Base-by-base conservation (phyloP, 139 green algal species). In the Yamagishiella unicocca region DNA sequence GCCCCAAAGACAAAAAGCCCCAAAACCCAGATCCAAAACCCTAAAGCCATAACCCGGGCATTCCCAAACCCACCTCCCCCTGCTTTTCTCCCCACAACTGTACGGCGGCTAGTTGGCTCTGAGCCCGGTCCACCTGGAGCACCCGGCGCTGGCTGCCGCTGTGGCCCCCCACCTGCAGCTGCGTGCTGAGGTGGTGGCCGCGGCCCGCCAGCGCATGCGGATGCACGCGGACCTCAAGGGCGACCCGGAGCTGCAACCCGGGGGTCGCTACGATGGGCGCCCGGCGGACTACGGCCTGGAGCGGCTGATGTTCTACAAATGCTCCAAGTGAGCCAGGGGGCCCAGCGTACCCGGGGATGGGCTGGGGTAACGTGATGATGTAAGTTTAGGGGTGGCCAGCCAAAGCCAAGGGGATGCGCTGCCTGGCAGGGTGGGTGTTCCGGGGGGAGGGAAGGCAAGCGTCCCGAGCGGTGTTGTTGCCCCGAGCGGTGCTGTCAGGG, bases 281-380 rank as follows among this genome's bases (percentile, higher is more conserved):
- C 68, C 79, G 0, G 87, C 67, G 35, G 87, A 90, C 79, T 83
- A 58, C 19, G 79, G 43, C 0, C 68, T 90, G 70, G 78, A 76
- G 37, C 35, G 27, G 22, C 79, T 87, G 10, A 54, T 61, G n/a
- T 90, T 90, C 70, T 90, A 81, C 70, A 58, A 75, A 40, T 90
- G 85, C 78, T 58, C 46, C 53, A 85, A 55, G 85, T 90, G 37
- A 42, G 74, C 27, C 9, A 35, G 31, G 40, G 25, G 40, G 40
- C 6, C 6, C 17, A 67, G 58, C 19, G 50, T 17, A 25, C 14
- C 14, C 14, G 50, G 50, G 50, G 50, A n/a, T 40, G 22, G 67
- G 35, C 19, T 46, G 33, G 67, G 33, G 35, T 46, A 9, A 35
- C 8, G 67, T 9, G 9, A 58, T 58, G 50, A n/a, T n/a, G n/a